Conservation (phyloP, 2,329 filamentous ascomycete species). For the Aspergillus glaucus region DNA sequence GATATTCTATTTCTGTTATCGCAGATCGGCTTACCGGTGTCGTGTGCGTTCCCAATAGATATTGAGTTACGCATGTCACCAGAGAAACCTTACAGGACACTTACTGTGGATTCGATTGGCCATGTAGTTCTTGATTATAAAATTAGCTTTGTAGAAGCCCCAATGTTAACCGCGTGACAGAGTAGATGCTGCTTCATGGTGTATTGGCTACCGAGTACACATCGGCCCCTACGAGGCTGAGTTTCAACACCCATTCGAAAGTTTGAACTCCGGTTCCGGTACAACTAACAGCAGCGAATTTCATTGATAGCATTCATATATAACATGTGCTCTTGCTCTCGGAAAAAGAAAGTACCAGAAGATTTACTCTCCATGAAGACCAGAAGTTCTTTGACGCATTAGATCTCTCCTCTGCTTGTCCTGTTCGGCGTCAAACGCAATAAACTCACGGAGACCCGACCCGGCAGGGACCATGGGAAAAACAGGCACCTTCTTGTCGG, state of each 20-base stretch:
- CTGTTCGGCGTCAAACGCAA: not conserved
- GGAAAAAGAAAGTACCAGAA: not conserved
- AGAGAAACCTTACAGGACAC: too few species aligned
- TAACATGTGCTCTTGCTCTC: not conserved
- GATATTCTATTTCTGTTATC: not conserved
- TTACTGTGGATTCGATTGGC: too few species aligned
- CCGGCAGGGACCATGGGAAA: not conserved
- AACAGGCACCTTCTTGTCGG: slow-evolving; percentile 52
- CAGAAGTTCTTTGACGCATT: not conserved
- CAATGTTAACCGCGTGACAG: too few species aligned
- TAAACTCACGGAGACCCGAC: not conserved
- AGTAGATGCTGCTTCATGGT: too few species aligned
- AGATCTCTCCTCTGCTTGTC: not conserved
- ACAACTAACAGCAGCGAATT: not conserved
- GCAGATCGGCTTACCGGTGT: not conserved
- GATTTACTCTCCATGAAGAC: not conserved
- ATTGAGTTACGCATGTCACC: too few species aligned
- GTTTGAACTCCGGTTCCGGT: not conserved
- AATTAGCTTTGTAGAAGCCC: too few species aligned
- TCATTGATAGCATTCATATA: not conserved
- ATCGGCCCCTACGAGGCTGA: too few species aligned
- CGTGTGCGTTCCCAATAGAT: too few species aligned
- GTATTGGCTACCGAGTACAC: too few species aligned
- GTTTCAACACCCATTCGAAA: too few species aligned
- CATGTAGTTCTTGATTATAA: too few species aligned